Percentiles rank a stretch among this genome's conserved stretches.
phyloP scores from a whole-genome alignment of 345 rosid genomes.

The Corchorus olitorius region DNA sequence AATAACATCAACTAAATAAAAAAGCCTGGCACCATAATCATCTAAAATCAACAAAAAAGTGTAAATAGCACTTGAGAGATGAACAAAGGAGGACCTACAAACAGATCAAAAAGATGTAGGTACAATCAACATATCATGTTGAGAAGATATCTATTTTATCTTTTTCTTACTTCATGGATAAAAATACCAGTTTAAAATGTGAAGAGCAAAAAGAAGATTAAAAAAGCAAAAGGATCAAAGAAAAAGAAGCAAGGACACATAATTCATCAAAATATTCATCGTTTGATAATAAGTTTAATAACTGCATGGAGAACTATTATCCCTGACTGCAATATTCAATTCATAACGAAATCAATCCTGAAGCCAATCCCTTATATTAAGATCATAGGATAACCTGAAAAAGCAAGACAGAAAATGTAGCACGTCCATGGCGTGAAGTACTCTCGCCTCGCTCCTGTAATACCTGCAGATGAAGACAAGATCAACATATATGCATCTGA shows the following conservation, averaged over 20 bases:
- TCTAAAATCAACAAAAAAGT: background rate
- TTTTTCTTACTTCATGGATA: slow-evolving; percentile 12
- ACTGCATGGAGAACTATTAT: slow-evolving; percentile 23
- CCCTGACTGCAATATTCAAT: slow-evolving; percentile 20
- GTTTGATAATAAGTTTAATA: background rate
- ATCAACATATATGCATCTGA: slow-evolving; percentile 24
- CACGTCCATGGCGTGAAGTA: slow-evolving; percentile 99
- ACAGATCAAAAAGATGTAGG: background rate
- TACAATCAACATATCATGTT: slow-evolving; percentile 11
- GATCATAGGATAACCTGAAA: slow-evolving; percentile 68
- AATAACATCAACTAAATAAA: slow-evolving; percentile 8
- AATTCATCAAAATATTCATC: slow-evolving; percentile 11
- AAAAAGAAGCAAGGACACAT: slow-evolving; percentile 11
- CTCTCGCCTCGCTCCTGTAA: slow-evolving; percentile 99
- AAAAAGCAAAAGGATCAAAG: background rate
- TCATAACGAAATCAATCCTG: slow-evolving; percentile 9
- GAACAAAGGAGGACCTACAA: slow-evolving; percentile 6
- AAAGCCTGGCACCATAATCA: slow-evolving; percentile 12
- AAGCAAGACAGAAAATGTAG: slow-evolving; percentile 95
- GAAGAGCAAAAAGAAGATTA: slow-evolving; percentile 6
- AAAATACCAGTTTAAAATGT: slow-evolving; percentile 1
- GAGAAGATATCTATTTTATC: slow-evolving; percentile 16
- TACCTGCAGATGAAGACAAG: slow-evolving; percentile 55
- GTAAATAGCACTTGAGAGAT: background rate
- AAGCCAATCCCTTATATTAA: background rate